Base-by-base conservation (phyloP, 179 eudicot genomes). In the Drosera spatulata region DNA sequence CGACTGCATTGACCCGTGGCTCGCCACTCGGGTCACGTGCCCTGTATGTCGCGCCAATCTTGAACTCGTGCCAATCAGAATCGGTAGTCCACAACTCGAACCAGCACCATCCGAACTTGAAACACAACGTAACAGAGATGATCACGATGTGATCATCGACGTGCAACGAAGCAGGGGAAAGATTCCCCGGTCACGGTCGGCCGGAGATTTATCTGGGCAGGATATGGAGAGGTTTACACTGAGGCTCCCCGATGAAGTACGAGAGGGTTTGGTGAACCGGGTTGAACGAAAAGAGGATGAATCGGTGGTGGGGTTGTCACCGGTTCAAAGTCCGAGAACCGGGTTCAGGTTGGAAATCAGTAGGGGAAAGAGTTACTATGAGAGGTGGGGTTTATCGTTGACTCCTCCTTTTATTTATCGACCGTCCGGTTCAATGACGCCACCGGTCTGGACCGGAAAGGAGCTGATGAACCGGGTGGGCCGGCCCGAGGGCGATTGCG, bases 1-100 rank as follows among this genome's bases (percentile, higher is more conserved):
- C 10, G 60, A 72, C 38, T 86, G 95, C 65, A 53, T 86, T 5
- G 82, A 71, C 45, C 77, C 80, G 0, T 86, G 95, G 95, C 66
- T 86, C 0, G 62, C 61, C 0, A 43, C 77, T 10, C 81, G 80
- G 46, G 73, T 71, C 61, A 81, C 87, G 1, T 86, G 95, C 58
- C 95, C 95, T 7, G 81, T 86, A 6, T 84, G 95, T 54, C 74
- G 90, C 13, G 80, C 81, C 7, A 59, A 74, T 15, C 63, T 86
- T 44, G 75, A 76, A 13, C 67, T 38, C 51, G 50, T 6, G 49
- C 7, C 7, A 46, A 6, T 10, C 49, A 7, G 11, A 46, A 6
- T 22, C 33, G 33, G 33, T 22, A 22, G 33, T 22, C 33, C 33
- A 22, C 33, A 22, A 22, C 33, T 22, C 33, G 33, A 22, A 22